phyloP scores from a whole-genome alignment of 2,329 filamentous ascomycete species.

The Clathrospora elynae region DNA sequence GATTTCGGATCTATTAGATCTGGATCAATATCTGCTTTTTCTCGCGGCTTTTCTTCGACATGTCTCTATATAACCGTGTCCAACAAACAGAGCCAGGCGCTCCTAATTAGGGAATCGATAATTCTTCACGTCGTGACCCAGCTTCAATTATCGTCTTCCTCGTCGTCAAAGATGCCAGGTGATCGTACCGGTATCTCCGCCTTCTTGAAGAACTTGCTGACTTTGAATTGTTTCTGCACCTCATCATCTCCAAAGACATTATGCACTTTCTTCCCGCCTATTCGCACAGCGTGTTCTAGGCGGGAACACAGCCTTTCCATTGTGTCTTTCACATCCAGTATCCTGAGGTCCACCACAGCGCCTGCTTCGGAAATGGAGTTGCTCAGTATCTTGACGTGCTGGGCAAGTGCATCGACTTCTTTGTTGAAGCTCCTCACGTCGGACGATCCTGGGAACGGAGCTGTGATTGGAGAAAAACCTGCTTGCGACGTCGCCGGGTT shows the following conservation, averaged over 20 bases:
- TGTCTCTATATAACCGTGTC: too few species aligned
- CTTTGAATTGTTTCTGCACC: slow-evolving; percentile 56
- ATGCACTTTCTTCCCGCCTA: slow-evolving; percentile 54
- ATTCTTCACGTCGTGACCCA: background rate
- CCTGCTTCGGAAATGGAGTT: slow-evolving; percentile 74
- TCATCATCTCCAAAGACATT: slow-evolving; percentile 49
- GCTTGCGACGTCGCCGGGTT: slow-evolving; percentile 31
- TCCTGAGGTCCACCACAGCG: slow-evolving; percentile 58
- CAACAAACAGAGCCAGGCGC: too few species aligned
- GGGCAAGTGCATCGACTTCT: slow-evolving; percentile 69
- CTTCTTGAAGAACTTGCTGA: slow-evolving; percentile 22
- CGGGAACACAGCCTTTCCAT: slow-evolving; percentile 77
- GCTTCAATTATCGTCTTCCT: slow-evolving; percentile 7
- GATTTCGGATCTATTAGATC: too few species aligned
- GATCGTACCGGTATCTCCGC: slow-evolving; percentile 4
- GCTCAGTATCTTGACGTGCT: slow-evolving; percentile 53
- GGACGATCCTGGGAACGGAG: slow-evolving; percentile 18
- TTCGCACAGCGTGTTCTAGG: slow-evolving; percentile 72
- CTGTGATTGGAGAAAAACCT: slow-evolving; percentile 22
- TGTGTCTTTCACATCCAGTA: slow-evolving; percentile 76
- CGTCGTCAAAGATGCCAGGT: slow-evolving; percentile 21
- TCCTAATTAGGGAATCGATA: background rate
- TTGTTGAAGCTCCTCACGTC: slow-evolving; percentile 66
- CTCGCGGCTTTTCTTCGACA: too few species aligned
- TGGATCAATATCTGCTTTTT: too few species aligned